Evolutionary conservation across 2,329 filamentous ascomycete genomes (phyloP).

Genomic region (Pseudopithomyces chartarum): DNA sequence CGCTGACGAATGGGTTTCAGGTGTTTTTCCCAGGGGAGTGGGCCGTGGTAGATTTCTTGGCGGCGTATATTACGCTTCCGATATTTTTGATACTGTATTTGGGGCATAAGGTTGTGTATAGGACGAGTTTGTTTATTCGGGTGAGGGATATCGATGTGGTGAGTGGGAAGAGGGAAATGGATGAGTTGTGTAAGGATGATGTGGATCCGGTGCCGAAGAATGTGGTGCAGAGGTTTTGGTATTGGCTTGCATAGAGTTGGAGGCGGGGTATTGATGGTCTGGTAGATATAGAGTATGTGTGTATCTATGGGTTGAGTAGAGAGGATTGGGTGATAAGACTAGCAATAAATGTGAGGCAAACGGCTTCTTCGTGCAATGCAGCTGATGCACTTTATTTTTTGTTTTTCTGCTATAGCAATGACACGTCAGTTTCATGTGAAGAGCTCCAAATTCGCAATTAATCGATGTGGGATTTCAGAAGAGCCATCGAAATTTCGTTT

Average conservation of each 20-base stretch:
- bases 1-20: constrained; percentile 43
- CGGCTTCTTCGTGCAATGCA: too few species aligned
- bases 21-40: constrained; percentile 61
- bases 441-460: too few species aligned
- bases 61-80: constrained; percentile 54
- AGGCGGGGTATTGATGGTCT: too few species aligned
- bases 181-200: constrained; percentile 40
- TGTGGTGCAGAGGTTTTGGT: constrained; percentile 38
- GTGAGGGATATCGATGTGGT: constrained; percentile 38
- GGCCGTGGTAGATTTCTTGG: constrained; percentile 55
- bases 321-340: too few species aligned
- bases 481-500: too few species aligned
- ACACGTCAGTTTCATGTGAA: too few species aligned
- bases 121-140: constrained; percentile 33
- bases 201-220: constrained; percentile 42
- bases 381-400: too few species aligned
- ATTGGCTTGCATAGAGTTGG: constrained; percentile 43
- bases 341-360: too few species aligned
- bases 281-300: too few species aligned
- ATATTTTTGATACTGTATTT: constrained; percentile 42
- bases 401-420: too few species aligned
- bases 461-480: too few species aligned
- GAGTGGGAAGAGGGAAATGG: constrained; percentile 43
- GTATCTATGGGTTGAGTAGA: too few species aligned
- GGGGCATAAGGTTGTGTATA: constrained; percentile 40